Evolutionary conservation across 2,329 filamentous ascomycete genomes (phyloP).

Genomic region (Whalleya microplaca): DNA sequence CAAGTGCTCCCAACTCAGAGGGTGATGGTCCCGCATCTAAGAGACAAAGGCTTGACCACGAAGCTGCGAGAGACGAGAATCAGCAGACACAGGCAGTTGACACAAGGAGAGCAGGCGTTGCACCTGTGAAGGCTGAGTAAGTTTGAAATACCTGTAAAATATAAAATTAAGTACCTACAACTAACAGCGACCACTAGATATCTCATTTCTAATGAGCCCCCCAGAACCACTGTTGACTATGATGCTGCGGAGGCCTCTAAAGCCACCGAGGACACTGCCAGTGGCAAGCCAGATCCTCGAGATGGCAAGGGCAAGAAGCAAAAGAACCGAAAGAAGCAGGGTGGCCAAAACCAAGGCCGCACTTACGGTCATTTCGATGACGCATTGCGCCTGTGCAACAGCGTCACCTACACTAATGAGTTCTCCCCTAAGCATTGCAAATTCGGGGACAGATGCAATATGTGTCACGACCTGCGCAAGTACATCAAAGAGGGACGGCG

Average conservation of each 20-base stretch:
- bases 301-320: constrained; percentile 49
- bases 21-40: constrained; percentile 57
- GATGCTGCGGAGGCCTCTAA: constrained; percentile 63
- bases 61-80: constrained; percentile 16
- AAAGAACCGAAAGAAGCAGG: constrained; percentile 58
- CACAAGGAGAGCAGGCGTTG: constrained; percentile 35
- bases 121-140: constrained; percentile 44
- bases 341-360: constrained; percentile 82
- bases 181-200: constrained; percentile 33
- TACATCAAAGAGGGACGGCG: constrained; percentile 85
- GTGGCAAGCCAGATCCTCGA: constrained; percentile 42
- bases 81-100: constrained; percentile 17
- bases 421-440: constrained; percentile 79
- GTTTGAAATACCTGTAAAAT: constrained; percentile 7
- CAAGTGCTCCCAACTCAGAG: constrained; percentile 23
- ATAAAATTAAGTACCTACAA: neutral
- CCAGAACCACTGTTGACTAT: constrained; percentile 50
- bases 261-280: constrained; percentile 63
- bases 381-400: constrained; percentile 76
- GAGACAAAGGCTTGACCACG: constrained; percentile 58
- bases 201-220: constrained; percentile 34
- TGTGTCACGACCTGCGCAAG: constrained; percentile 80
- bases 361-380: constrained; percentile 82
- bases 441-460: constrained; percentile 80
- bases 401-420: constrained; percentile 71